Conservation (phyloP, 768 basidiomycete species). For the Boletus speciosus region DNA sequence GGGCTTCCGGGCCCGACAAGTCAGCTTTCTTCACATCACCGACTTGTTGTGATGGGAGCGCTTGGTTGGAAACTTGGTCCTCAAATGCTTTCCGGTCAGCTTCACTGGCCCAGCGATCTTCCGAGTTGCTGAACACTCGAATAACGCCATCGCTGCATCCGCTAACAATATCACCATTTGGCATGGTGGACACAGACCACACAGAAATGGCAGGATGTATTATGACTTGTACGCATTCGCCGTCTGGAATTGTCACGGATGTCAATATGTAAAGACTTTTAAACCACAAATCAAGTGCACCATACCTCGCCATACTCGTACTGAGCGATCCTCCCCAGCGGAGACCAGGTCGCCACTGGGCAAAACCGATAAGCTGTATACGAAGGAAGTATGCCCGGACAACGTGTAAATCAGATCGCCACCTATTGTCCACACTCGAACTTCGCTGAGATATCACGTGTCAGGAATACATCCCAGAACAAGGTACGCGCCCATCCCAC, state of each 20-base stretch:
- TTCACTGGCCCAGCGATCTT: constrained; percentile 69
- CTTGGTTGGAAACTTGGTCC: constrained; percentile 69
- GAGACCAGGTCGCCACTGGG: constrained; percentile 82
- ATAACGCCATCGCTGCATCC: constrained; percentile 87
- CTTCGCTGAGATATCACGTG: constrained; percentile 54
- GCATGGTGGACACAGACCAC: constrained; percentile 86
- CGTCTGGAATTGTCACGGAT: constrained; percentile 47
- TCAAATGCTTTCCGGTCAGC: constrained; percentile 69
- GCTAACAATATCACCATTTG: constrained; percentile 89
- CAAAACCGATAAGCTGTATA: constrained; percentile 83
- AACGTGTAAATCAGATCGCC: constrained; percentile 74
- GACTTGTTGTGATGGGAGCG: constrained; percentile 80
- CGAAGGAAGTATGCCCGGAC: constrained; percentile 96
- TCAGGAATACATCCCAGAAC: constrained; percentile 1
- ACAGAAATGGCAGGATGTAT: constrained; percentile 96
- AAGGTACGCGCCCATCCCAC: constrained; percentile 35
- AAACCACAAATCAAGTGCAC: constrained; percentile 3
- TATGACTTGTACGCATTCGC: constrained; percentile 84
- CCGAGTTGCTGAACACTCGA: constrained; percentile 75
- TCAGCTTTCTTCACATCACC: constrained; percentile 93
- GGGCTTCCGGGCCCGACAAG: constrained; percentile 80
- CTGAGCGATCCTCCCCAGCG: constrained; percentile 91
- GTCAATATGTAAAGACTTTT: background rate
- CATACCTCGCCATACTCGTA: constrained; percentile 87
- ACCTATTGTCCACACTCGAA: constrained; percentile 87